phyloP scores from a whole-genome alignment of 1,284 basidiomycete genomes.

The Malassezia sympodialis region DNA sequence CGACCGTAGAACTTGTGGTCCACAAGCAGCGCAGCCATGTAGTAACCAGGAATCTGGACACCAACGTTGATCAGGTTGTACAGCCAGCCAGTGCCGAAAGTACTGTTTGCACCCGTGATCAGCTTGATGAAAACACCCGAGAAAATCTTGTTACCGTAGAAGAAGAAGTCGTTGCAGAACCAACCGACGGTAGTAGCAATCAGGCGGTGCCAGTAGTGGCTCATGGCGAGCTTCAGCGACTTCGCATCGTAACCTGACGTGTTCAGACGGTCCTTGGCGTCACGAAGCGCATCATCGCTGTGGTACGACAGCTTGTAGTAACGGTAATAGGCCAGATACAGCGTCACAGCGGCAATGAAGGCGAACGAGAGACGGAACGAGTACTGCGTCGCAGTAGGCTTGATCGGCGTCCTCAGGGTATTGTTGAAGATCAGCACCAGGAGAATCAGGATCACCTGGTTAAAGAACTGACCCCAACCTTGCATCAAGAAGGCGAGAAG shows the following conservation, averaged over 20 bases:
- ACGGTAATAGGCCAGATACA: slow-evolving; percentile 55
- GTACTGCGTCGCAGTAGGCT: slow-evolving; percentile 52
- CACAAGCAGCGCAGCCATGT: slow-evolving; percentile 54
- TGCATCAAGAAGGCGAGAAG: slow-evolving; percentile 55
- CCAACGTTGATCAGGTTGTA: slow-evolving; percentile 53
- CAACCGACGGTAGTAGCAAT: slow-evolving; percentile 53
- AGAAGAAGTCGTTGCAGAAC: slow-evolving; percentile 54
- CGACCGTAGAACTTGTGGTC: slow-evolving; percentile 53
- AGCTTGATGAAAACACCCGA: slow-evolving; percentile 47
- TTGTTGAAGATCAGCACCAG: slow-evolving; percentile 53
- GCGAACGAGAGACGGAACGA: slow-evolving; percentile 55
- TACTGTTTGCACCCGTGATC: slow-evolving; percentile 48
- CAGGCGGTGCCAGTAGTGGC: slow-evolving; percentile 53
- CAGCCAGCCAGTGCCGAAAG: slow-evolving; percentile 52
- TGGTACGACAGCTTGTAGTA: slow-evolving; percentile 51
- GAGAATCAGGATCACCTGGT: slow-evolving; percentile 53
- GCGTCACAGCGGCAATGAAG: slow-evolving; percentile 52
- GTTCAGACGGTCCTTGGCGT: slow-evolving; percentile 51
- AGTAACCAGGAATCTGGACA: slow-evolving; percentile 53
- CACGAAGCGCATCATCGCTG: slow-evolving; percentile 45
- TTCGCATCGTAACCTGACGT: slow-evolving; percentile 53
- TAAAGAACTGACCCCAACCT: slow-evolving; percentile 54
- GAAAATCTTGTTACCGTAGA: slow-evolving; percentile 50
- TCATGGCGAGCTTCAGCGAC: slow-evolving; percentile 52
- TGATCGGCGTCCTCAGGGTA: slow-evolving; percentile 49